These are phyloP conservation scores for Fusarium agapanthi DNA, from an alignment of 2,329 filamentous ascomycete genomes.

Conservation along the genomic window DNA sequence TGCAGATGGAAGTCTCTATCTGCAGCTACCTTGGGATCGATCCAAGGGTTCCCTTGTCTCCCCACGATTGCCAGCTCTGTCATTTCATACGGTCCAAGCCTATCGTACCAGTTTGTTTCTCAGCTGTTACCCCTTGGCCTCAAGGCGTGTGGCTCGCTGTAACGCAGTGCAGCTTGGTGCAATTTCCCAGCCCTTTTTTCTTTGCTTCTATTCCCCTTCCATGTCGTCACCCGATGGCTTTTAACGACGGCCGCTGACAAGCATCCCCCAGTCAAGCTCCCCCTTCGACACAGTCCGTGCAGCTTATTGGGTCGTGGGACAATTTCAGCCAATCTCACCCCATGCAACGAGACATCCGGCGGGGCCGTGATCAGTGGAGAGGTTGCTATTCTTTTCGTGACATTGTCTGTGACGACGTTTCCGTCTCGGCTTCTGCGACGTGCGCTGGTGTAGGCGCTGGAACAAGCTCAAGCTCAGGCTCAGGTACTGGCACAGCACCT, in stretches of 20 bases:
- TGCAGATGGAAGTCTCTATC: conserved; percentile 11
- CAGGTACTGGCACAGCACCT: conserved; percentile 30
- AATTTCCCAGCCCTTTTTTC: conserved; percentile 38
- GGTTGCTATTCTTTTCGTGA: conserved; percentile 88
- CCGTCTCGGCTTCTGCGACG: conserved; percentile 46
- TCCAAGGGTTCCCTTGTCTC: conserved; percentile 34
- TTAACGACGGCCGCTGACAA: conserved; percentile 38
- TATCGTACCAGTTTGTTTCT: conserved; percentile 20
- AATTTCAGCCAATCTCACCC: conserved; percentile 83
- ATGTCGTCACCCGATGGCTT: conserved; percentile 27
- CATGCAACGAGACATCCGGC: conserved; percentile 82
- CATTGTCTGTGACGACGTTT: conserved; percentile 82
- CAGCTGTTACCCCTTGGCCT: conserved; percentile 10
- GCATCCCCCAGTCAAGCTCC: conserved; percentile 62
- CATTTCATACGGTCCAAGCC: not conserved
- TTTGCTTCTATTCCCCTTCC: conserved; percentile 39
- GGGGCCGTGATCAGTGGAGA: conserved; percentile 81
- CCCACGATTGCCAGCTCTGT: conserved; percentile 32
- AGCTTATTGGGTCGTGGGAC: conserved; percentile 93
- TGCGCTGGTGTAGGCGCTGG: conserved; percentile 34
- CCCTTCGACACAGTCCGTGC: conserved; percentile 72
- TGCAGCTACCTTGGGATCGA: conserved; percentile 18
- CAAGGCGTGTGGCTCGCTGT: conserved; percentile 32
- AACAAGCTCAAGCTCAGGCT: conserved; percentile 26
- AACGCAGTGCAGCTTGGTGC: conserved; percentile 6